Base-by-base conservation (phyloP, 2,329 filamentous ascomycete genomes). In the Diplodia intermedia region DNA sequence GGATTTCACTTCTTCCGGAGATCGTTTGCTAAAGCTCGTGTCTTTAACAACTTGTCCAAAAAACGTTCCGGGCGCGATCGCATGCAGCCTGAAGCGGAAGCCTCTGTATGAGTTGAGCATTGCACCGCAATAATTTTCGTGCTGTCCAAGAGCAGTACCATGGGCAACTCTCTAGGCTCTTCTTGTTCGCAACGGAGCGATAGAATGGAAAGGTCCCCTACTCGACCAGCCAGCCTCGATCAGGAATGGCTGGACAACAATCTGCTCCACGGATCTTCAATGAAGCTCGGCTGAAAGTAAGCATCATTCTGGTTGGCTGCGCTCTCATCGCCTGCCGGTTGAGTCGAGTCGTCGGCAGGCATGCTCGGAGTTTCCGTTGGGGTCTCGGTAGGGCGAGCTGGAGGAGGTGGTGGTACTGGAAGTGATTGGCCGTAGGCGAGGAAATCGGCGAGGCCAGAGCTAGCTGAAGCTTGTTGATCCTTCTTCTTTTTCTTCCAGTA, bases 221-320 rank as follows among this genome's bases (percentile, higher is more conserved):
- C 60, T 36, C 23, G 43, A 23, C 6, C n/a, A 9, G 29, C n/a
- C 15, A 8, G 11, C 12, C n/a, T 61, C n/a, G 4, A 38, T 63
- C 47, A 63, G 12, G 47, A 26, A 18, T 31, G 8, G 15, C 14
- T 38, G 9, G n/a, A 8, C 9, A 20, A 43, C 33, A 67, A 36
- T 8, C 43, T 61, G 33, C 55, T 63, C 91, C 91, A 94, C 0
- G 91, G 91, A 75, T 94, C 92, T 75, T 89, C 84, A 72, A 92
- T 87, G 70, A 89, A 91, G 68, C 83, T 85, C 0, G 86, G 85
- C 69, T 91, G 86, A 76, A 92, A 93, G 76, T 91, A 92, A 43
- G 84, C 88, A 49, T 84, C 80, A 77, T 89, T 91, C 82, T 90
- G 91, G 1, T 78, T 79, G 6, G 23, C 33, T n/a, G 38, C 2